Evolutionary conservation across 495 filamentous ascomycete species (phyloP), one percentile per base, ranked within the genome.

Genomic region (Sabuloglossum arenarium): DNA sequence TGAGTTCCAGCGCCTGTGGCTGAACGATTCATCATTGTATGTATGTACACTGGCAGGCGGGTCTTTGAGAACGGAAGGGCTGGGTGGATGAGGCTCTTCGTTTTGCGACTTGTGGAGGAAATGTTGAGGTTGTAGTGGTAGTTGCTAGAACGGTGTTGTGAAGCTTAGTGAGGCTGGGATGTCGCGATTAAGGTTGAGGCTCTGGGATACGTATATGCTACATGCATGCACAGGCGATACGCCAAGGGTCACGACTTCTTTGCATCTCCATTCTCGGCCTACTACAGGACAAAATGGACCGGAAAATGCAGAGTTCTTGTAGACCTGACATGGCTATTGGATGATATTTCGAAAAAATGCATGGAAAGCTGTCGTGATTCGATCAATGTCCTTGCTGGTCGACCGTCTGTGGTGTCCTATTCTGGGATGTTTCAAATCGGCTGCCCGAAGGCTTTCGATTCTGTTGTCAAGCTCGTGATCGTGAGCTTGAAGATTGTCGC

Each of bases 1-100:
- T 82, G 82, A 60, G 79, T 81, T 65, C 79, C 75, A 59, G 79
- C 72, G 66, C 78, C 82, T 86, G 58, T 31, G 30, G 28, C 30
- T 37, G 30, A 37, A 30, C 53, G 34, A 28, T 54, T 43, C 53
- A 43, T 54, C 53, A 25, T 54, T 54, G 53, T 43, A 9, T 37
- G 34, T 37, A 43, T 37, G 23, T 37, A 43, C 24, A 54, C 27
- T 54, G 37, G 3, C 14, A 19, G 16, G 37, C 16, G 16, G 23
- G 11, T 25, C 23, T 43, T 11, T 3, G 30, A 54, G n/a, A 11
- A 28, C 14, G 23, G 6, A 31, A 11, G 37, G 16, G 29, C 10
- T 1, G 23, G 49, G 49, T 21, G 49, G 3, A 21, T n/a, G 23
- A n/a, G 12, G 16, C 16, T 43, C 5, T 43, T 21, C 12, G 16